A percentile compares a stretch with the other conserved stretches of the same genome.
These are phyloP conservation scores for Thermomucor indicae-seudaticae DNA, from an alignment of 371 early-diverging fungal genomes.

Conservation along the genomic window DNA sequence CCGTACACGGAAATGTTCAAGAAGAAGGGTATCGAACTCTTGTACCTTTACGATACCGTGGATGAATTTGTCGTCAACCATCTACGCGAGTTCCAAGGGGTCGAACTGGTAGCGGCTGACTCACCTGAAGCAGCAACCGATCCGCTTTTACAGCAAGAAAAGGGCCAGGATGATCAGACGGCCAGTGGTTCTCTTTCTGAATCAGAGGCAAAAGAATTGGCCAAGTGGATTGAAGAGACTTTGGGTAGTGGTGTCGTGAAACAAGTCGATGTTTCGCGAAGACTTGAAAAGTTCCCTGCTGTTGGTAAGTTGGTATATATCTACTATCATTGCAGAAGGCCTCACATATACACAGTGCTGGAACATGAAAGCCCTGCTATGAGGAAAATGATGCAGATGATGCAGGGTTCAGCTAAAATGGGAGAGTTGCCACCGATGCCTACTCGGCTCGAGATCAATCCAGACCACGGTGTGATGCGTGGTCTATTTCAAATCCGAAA, in stretches of 20 bases:
- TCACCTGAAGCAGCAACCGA: constrained; percentile 58
- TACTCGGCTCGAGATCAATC: constrained; percentile 82
- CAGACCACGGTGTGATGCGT: constrained; percentile 72
- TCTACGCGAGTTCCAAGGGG: constrained; percentile 70
- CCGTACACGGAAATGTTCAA: constrained; percentile 90
- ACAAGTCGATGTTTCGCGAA: constrained; percentile 67
- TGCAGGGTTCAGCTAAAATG: constrained; percentile 64
- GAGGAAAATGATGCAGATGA: constrained; percentile 73
- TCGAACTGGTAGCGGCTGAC: constrained; percentile 80
- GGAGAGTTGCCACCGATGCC: constrained; percentile 47
- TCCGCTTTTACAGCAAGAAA: constrained; percentile 41
- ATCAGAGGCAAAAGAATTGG: constrained; percentile 58
- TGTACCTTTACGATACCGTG: constrained; percentile 78
- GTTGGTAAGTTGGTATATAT: constrained; percentile 36
- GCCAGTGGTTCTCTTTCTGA: constrained; percentile 39
- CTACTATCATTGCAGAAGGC: background rate
- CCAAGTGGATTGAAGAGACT: constrained; percentile 60
- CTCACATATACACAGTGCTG: constrained; percentile 34
- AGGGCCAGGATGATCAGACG: constrained; percentile 18
- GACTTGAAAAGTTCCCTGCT: constrained; percentile 70
- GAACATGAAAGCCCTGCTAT: constrained; percentile 77
- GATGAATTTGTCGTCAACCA: constrained; percentile 91
- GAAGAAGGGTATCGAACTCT: constrained; percentile 66
- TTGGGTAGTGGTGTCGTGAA: constrained; percentile 60
- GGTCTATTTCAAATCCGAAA: constrained; percentile 60